Conservation (phyloP, 148 eudicot genomes). For the Silene latifolia region DNA sequence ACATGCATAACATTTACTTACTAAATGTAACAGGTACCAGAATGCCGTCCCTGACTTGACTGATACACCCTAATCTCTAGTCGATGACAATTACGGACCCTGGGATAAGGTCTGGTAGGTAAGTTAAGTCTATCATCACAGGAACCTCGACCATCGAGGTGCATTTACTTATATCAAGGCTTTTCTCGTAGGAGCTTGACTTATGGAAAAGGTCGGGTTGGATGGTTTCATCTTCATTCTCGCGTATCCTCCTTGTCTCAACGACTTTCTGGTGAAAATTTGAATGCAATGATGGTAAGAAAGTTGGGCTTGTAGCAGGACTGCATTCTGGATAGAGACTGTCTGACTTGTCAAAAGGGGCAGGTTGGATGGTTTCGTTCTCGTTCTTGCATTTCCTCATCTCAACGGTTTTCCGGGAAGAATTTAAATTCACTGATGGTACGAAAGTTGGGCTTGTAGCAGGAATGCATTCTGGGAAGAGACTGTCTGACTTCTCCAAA, state of each 20-base stretch:
- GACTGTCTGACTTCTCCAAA: constrained; percentile 57
- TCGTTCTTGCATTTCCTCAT: constrained; percentile 1
- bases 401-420: neutral
- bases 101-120: constrained; percentile 11
- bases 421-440: constrained; percentile 21
- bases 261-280: constrained; percentile 85
- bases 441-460: constrained; percentile 91
- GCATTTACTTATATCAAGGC: neutral
- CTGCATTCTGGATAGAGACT: constrained; percentile 90
- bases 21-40: constrained; percentile 18
- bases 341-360: constrained; percentile 43
- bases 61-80: neutral
- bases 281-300: constrained; percentile 72
- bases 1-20: constrained; percentile 17
- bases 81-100: neutral
- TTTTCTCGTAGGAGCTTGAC: neutral
- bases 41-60: constrained; percentile 2
- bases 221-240: neutral
- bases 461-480: constrained; percentile 90
- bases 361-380: neutral
- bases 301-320: constrained; percentile 93
- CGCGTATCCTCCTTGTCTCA: constrained; percentile 1
- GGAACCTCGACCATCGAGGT: neutral
- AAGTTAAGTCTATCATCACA: neutral
- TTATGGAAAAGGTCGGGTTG: neutral